Base-by-base conservation (phyloP, 2,329 filamentous ascomycete species). In the Clathrospora elynae region DNA sequence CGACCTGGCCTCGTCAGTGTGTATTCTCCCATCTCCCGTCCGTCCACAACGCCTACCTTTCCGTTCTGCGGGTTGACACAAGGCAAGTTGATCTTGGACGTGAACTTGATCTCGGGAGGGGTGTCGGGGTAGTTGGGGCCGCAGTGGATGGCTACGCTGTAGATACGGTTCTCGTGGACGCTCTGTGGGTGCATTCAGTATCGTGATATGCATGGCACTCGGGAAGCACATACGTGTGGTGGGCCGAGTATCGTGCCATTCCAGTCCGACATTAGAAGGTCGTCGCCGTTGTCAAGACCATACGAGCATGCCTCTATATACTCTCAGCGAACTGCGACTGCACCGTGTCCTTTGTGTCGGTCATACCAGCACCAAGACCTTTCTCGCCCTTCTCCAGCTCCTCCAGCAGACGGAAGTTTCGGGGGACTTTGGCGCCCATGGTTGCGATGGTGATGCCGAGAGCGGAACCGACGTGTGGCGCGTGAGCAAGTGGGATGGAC, bases 331-430 rank as follows among this genome's bases (percentile, higher is more conserved):
- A 22, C 18, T 18, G 32, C 29, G 24, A 19, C 23, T 33, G 28
- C 35, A 11, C 25, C 22, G 22, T 26, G 33, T 28, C 9, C 22
- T 24, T 20, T 22, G 6, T 11, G 29, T 38, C 32, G 24, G 16
- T 24, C 66, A 42, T 73, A 89, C 90, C 89, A 71, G 92, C 90
- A 66, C 93, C 92, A 53, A 93, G 81, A 50, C 93, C 93, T 75
- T 99, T 99, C 78, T 99, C 93, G 66, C 93, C 93, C 78, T 97
- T 97, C 78, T 99, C 93, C 13, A 99, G 81, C 83, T 99, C 93
- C 73, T 96, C 93, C 43, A 99, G 80, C 57, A 99, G 83, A 67
- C 92, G 86, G 72, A 99, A 99, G 77, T 97, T 97, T 71, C 93
- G 84, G 50, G 93, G 93, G 44, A 99, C 83, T 73, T 95, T 90